Evolutionary conservation across 2,329 filamentous ascomycete genomes (phyloP).

Genomic region (Dactylellina sp.): DNA sequence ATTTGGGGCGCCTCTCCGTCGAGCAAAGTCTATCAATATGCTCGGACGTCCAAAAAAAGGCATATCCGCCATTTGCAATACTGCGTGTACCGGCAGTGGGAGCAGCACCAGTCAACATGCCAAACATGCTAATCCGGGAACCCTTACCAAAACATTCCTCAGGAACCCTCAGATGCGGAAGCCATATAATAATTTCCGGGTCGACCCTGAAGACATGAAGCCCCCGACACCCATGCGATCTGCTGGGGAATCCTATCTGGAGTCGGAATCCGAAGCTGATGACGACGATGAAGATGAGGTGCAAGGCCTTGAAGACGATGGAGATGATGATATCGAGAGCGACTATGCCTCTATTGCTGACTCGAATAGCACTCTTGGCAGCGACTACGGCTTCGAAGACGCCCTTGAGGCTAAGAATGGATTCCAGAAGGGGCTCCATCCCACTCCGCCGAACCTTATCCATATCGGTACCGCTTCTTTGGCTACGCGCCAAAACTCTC

Average conservation of each 20-base stretch:
- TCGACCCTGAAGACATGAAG: constrained; percentile 28
- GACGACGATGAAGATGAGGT: constrained; percentile 21
- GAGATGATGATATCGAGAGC: constrained; percentile 22
- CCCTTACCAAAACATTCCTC: constrained; percentile 38
- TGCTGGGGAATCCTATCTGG: constrained; percentile 29
- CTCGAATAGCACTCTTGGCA: constrained; percentile 49
- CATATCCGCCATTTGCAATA: constrained; percentile 34
- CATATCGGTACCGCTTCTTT: constrained; percentile 48
- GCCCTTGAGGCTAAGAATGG: constrained; percentile 25
- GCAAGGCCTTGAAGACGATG: background rate
- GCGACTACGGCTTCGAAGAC: constrained; percentile 48
- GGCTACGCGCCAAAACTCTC: constrained; percentile 42
- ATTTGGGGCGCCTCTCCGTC: constrained; percentile 32
- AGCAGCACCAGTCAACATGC: constrained; percentile 40
- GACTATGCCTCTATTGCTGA: constrained; percentile 48
- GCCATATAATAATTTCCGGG: constrained; percentile 51
- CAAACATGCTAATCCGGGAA: constrained; percentile 17
- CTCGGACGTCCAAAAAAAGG: constrained; percentile 33
- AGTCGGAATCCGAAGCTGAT: constrained; percentile 42
- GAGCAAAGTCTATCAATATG: constrained; percentile 35
- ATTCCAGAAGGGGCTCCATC: constrained; percentile 29
- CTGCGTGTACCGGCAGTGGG: constrained; percentile 21
- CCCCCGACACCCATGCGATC: constrained; percentile 35
- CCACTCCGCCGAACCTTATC: constrained; percentile 36
- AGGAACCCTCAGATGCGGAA: constrained; percentile 55